Percentiles rank a stretch among this genome's conserved stretches.
Evolutionary conservation across 106 monocot genomes (phyloP).

Genomic region (Posidonia australis): DNA sequence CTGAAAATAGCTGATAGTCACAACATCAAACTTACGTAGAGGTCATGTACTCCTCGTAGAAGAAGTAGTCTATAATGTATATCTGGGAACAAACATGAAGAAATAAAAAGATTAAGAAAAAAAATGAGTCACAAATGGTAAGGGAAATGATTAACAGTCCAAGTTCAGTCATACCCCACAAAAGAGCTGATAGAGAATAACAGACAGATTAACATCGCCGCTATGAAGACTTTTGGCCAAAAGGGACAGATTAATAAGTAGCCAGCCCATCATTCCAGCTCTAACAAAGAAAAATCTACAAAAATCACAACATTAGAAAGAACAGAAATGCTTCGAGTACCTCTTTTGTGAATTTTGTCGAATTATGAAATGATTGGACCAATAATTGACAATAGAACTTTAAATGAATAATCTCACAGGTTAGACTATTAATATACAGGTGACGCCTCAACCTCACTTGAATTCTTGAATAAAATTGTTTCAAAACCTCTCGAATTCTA

Average conservation of each 20-base stretch:
- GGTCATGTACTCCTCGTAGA: constrained; percentile 94
- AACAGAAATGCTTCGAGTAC: neutral
- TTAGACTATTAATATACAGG: too few relatives aligned
- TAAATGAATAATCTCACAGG: too few relatives aligned
- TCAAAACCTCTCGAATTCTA: too few relatives aligned
- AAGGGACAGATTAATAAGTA: constrained; percentile 87
- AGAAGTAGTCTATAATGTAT: constrained; percentile 87
- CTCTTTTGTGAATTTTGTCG: neutral
- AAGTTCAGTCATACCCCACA: constrained; percentile 45
- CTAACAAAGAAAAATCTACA: constrained; percentile 93
- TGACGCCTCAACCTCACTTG: too few relatives aligned
- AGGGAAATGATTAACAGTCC: neutral
- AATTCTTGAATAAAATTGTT: too few relatives aligned
- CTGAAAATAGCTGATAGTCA: neutral
- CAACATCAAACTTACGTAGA: constrained; percentile 68
- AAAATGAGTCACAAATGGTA: neutral
- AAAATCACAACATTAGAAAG: neutral
- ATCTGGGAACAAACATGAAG: constrained; percentile 31
- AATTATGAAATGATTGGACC: neutral
- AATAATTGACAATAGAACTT: too few relatives aligned
- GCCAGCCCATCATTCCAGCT: constrained; percentile 99
- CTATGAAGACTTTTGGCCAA: constrained; percentile 54
- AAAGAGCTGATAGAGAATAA: constrained; percentile 82
- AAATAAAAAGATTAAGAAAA: neutral
- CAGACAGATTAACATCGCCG: constrained; percentile 58